A percentile compares a stretch with the other conserved stretches of the same genome.
phyloP scores from a whole-genome alignment of 2,329 filamentous ascomycete species.

The Calonectria pseudoreteaudii region DNA sequence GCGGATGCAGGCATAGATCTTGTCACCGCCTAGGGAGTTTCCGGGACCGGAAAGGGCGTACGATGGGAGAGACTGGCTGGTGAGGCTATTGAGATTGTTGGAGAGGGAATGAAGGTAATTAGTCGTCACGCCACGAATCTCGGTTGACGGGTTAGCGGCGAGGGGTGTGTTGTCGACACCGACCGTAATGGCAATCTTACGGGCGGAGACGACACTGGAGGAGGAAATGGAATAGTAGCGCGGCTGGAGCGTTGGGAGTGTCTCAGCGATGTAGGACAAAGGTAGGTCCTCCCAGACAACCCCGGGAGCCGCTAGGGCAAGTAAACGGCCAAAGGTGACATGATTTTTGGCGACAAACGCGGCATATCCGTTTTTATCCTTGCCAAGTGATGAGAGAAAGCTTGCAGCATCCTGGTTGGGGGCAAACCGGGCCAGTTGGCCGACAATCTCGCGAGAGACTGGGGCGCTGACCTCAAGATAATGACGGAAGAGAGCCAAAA shows the following conservation, averaged over 20 bases:
- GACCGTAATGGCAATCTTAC: conserved; percentile 40
- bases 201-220: conserved; percentile 53
- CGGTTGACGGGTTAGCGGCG: conserved; percentile 21
- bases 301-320: conserved; percentile 30
- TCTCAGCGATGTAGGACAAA: conserved; percentile 66
- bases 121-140: conserved; percentile 39
- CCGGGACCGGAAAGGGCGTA: conserved; percentile 35
- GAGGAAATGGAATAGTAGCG: conserved; percentile 74
- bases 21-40: conserved; percentile 25
- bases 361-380: conserved; percentile 37
- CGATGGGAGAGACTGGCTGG: background rate
- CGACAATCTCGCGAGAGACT: conserved; percentile 55
- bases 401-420: conserved; percentile 59
- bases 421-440: conserved; percentile 56
- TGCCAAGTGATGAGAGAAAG: conserved; percentile 22
- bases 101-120: conserved; percentile 42
- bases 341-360: conserved; percentile 36
- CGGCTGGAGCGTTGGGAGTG: conserved; percentile 62
- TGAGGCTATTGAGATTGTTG: conserved; percentile 21
- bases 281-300: conserved; percentile 39
- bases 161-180: conserved; percentile 34
- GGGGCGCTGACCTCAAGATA: conserved; percentile 57
- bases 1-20: conserved; percentile 38
- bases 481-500: conserved; percentile 54
- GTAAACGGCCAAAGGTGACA: conserved; percentile 41